Conservation (phyloP, 75 land plant genomes). For the Sequoia sempervirens region DNA sequence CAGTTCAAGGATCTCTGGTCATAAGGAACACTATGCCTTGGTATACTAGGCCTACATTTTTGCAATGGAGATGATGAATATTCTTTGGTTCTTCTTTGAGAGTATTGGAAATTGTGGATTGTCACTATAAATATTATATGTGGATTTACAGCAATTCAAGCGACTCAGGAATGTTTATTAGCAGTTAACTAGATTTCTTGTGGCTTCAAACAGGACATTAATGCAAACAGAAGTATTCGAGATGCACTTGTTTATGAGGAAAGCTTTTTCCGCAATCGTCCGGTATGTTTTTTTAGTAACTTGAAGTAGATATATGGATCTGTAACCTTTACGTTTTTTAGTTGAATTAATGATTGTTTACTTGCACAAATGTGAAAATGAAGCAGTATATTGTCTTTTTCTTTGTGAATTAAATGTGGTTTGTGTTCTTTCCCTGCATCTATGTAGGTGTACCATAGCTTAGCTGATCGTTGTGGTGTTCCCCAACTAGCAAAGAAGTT, state of each 20-base stretch:
- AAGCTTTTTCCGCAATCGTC: conserved; percentile 19
- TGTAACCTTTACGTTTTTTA: neutral
- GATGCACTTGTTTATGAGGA: conserved; percentile 28
- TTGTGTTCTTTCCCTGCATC: neutral
- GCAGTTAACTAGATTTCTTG: neutral
- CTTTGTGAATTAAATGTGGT: neutral
- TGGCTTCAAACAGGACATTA: conserved; percentile 18
- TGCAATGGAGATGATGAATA: neutral
- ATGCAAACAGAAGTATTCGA: conserved; percentile 16
- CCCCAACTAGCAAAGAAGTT: conserved; percentile 45
- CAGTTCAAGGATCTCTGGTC: neutral
- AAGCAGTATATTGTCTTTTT: neutral
- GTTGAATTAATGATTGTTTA: too few relatives aligned
- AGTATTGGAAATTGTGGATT: neutral
- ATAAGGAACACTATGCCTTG: neutral
- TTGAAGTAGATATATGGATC: neutral
- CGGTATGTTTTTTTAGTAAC: conserved; percentile 7
- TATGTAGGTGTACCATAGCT: conserved; percentile 34
- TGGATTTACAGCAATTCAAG: neutral
- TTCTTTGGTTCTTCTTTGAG: neutral
- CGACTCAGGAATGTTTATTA: neutral
- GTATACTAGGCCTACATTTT: neutral
- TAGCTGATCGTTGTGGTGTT: conserved; percentile 40
- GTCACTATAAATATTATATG: neutral
- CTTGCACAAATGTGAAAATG: neutral